Base-by-base conservation (phyloP, 768 basidiomycete species). In the Trametes punicea region DNA sequence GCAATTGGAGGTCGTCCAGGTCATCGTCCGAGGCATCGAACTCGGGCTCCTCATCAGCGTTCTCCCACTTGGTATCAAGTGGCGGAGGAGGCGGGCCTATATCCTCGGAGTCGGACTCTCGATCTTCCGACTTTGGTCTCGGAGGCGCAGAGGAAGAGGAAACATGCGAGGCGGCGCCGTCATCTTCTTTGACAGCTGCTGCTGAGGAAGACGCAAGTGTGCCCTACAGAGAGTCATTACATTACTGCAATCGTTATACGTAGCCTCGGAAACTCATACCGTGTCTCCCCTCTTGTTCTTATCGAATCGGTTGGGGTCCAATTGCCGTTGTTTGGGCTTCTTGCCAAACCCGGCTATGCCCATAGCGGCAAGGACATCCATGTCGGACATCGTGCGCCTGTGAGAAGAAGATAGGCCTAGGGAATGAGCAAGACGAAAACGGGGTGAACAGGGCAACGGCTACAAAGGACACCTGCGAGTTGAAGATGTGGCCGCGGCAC, bases 281-380 rank as follows among this genome's bases (percentile, higher is more conserved):
- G 53, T 30, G 65, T 80, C 79, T 44, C 71, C 75, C 45, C 87
- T 79, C 71, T 84, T 88, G 69, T 77, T 85, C 71, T 83, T 88
- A 71, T 90, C 87, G 61, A 92, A 90, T 56, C 88, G 75, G n/a
- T 77, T 69, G n/a, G 87, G 84, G 67, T 90, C 87, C 20, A 91
- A 77, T 66, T 81, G 72, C 59, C 77, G 83, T 72, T 84, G 84
- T 69, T 83, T 80, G 23, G 73, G 66, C 40, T 84, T 71, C 73
- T 92, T 93, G 23, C 92, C 92, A 67, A 94, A 94, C 21, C 88
- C 88, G 64, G 82, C 64, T 54, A 93, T 88, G 6, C 91, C 91
- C 87, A 94, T 92, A 10, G 86, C 82, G 2, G 87, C 83, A 64
- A 92, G 79, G 18, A 92, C 72, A 58, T 91, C 89, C 73, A 78